Evolutionary conservation across 2,329 filamentous ascomycete genomes (phyloP).

Genomic region (Dothideomycetes sp.): DNA sequence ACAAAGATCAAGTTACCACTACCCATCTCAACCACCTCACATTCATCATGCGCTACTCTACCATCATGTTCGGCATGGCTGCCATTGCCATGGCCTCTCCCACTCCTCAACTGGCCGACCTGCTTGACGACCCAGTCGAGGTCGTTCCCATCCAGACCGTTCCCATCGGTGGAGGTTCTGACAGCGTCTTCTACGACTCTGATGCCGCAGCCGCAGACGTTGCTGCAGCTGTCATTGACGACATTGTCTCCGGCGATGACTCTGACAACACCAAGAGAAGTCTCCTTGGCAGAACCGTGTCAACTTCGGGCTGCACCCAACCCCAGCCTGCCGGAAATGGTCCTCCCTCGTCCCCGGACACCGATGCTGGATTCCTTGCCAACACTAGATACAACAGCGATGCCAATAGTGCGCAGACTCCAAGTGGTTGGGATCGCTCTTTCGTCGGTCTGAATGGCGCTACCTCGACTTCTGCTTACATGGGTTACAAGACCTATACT

Average conservation of each 20-base stretch:
- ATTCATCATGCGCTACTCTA: constrained; percentile 2
- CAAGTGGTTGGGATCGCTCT: not conserved
- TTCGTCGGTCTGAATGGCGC: not conserved
- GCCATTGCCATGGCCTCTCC: not conserved
- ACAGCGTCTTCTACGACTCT: no score
- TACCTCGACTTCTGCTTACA: constrained; percentile 17
- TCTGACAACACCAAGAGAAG: no score
- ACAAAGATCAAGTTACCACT: no score
- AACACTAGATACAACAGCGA: not conserved
- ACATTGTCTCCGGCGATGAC: not conserved
- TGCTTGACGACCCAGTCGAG: not conserved
- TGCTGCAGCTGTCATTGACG: not conserved
- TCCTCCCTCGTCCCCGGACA: not conserved
- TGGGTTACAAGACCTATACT: constrained; percentile 22
- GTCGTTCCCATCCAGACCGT: not conserved
- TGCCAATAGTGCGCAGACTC: not conserved
- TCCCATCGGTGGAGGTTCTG: no score
- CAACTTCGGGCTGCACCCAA: no score
- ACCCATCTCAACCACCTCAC: no score
- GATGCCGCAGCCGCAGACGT: not conserved
- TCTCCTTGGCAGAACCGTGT: no score
- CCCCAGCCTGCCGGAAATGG: not conserved
- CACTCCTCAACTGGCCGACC: not conserved
- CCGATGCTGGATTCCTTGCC: not conserved
- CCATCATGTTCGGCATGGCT: constrained; percentile 1